Percentiles rank a stretch among this genome's conserved stretches.
These are phyloP conservation scores for Mallotus nudiflorus DNA, from an alignment of 345 rosid species.

Conservation along the genomic window DNA sequence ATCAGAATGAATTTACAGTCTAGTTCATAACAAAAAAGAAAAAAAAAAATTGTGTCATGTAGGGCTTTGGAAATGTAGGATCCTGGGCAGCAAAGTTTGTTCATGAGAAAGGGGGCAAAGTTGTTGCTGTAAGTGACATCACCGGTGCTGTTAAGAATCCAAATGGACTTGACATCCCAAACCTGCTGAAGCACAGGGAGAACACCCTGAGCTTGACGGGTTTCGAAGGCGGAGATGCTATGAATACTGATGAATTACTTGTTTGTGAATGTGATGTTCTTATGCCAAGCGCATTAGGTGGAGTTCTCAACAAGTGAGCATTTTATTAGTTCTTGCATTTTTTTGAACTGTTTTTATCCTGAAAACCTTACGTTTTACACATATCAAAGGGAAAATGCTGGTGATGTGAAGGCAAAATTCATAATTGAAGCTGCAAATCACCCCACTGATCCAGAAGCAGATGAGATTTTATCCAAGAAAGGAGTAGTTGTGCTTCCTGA, in stretches of 20 bases:
- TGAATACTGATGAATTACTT: constrained; percentile 20
- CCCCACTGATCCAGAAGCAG: constrained; percentile 31
- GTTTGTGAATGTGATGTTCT: constrained; percentile 31
- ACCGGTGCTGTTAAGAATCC: constrained; percentile 24
- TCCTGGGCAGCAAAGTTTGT: constrained; percentile 22
- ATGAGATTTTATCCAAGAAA: constrained; percentile 27
- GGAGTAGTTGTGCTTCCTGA: constrained; percentile 28
- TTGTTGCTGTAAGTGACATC: constrained; percentile 26
- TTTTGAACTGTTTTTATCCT: not conserved
- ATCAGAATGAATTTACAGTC: not conserved
- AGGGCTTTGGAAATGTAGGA: constrained; percentile 31
- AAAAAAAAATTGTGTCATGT: not conserved
- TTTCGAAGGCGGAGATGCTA: constrained; percentile 14
- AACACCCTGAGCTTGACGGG: constrained; percentile 3
- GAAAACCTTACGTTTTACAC: too few relatives aligned
- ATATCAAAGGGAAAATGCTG: constrained; percentile 16
- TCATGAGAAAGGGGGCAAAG: constrained; percentile 18
- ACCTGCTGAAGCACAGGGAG: constrained; percentile 18
- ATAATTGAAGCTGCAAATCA: constrained; percentile 25
- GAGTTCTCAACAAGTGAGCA: constrained; percentile 21
- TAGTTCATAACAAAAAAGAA: not conserved
- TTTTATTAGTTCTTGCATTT: too few relatives aligned
- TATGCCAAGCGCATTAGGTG: constrained; percentile 30
- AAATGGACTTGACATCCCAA: constrained; percentile 20
- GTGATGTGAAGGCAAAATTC: constrained; percentile 22